Evolutionary conservation across 345 rosid genomes (phyloP).

Genomic region (Dipteronia dyeriana): DNA sequence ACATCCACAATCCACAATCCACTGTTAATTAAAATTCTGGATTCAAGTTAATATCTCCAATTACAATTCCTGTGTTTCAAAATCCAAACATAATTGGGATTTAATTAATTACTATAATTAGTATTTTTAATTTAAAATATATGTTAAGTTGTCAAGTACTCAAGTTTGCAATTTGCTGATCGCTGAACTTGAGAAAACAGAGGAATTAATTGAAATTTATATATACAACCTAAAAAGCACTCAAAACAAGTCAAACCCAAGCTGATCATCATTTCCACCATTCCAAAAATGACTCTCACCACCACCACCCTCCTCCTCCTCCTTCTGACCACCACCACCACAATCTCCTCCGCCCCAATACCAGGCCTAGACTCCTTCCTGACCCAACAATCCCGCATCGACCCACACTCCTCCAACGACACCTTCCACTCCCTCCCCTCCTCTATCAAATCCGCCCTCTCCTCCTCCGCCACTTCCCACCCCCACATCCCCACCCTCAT

Average conservation of each 20-base stretch:
- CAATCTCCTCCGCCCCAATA: conserved; percentile 35
- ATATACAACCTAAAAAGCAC: background rate
- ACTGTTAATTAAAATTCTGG: too few relatives aligned
- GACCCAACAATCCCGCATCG: conserved; percentile 49
- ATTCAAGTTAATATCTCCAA: too few relatives aligned
- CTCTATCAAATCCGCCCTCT: conserved; percentile 52
- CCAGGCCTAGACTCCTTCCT: conserved; percentile 67
- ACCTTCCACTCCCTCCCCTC: conserved; percentile 60
- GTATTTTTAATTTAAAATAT: too few relatives aligned
- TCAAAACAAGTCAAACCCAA: background rate
- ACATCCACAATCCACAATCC: too few relatives aligned
- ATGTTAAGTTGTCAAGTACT: too few relatives aligned
- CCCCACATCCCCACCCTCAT: conserved; percentile 35
- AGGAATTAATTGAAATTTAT: too few relatives aligned
- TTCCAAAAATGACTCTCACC: conserved; percentile 24
- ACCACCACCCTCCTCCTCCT: conserved; percentile 25
- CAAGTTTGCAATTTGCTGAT: too few relatives aligned
- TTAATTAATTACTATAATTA: too few relatives aligned
- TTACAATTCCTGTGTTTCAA: too few relatives aligned
- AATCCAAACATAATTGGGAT: too few relatives aligned
- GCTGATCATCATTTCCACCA: background rate
- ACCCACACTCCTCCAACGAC: conserved; percentile 72
- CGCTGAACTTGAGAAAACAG: too few relatives aligned
- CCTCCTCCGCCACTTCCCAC: conserved; percentile 30
- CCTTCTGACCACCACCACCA: conserved; percentile 14